Evolutionary conservation across 805 yeast species (phyloP), one percentile per base, ranked within the genome.

Genomic region (Saccharomycopsis schoenii): DNA sequence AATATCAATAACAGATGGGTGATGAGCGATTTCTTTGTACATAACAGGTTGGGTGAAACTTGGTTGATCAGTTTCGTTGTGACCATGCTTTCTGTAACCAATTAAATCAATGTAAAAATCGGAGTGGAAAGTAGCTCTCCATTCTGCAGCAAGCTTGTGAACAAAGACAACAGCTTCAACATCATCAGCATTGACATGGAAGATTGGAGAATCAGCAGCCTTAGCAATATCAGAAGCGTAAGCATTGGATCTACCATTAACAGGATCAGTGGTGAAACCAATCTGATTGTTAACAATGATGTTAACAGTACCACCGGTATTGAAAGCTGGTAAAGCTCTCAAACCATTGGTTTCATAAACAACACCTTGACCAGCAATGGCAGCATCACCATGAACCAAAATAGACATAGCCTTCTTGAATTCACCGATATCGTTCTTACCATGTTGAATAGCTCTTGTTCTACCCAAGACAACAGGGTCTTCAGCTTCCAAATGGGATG

Each of bases 21-120:
- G 93, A 74, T 88, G 81, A 60, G 93, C 91, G 72, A 94, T 89
- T 78, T 83, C 83, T 74, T 89, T 78, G 81, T 94, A 94, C 99
- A 94, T 94, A 70, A 91, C 78, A 58, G 99, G 99, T 78, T 94
- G 99, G 55, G 99, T 94, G 83, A 94, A 94, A 41, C 96, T 80
- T 62, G 99, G 99, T 80, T 94, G 99, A 78, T 94, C 99, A 66
- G 98, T 94, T 82, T 94, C 99, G 75, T 94, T 94, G 82, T 94
- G 99, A 74, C 99, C 99, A 74, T 94, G 84, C 76, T 92, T 93
- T 79, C 99, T 86, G 88, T 94, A 94, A 74, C 99, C 97, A 71
- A 94, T 97, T 71, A 94, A 86, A 76, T 94, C 99, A 70, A 94
- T 84, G 70, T 94, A 89, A 62, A 91, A 98, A 73, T 94, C 99